Base-by-base conservation (phyloP, 129 eudicot species). In the Pittosporum tobira region DNA sequence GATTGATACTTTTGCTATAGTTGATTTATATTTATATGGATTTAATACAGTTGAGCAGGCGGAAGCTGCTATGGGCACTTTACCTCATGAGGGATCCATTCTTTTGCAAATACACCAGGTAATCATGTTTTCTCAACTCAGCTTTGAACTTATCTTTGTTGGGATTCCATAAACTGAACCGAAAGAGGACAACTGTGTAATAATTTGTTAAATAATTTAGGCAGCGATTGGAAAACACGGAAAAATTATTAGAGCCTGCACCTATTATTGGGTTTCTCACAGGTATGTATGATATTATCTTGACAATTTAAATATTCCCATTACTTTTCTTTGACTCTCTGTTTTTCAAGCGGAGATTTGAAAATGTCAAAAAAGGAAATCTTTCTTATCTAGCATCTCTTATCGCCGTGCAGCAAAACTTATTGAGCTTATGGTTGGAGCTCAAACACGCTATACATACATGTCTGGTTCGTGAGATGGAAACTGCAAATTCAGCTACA, bases 21-120 rank as follows among this genome's bases (percentile, higher is more conserved):
- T 14, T 59, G 18, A 6, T 26, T 50, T 0, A 5, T 11, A 36
- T 23, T n/a, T 21, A 15, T 4, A 50, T 65, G 37, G 26, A 16
- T 65, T 22, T 48, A 40, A 57, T 56, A 55, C 87, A 91, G 98
- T 69, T 91, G 60, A 83, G 69, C 77, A 78, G 98, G 58, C 80
- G 98, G 51, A 91, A 86, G 64, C 54, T 91, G 56, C 62, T 91
- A 67, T 81, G 87, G 89, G 87, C 85, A 7, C 87, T 91, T 70
- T 91, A 91, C 84, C 84, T 91, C 53, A 83, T 91, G 98, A 75
- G 95, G 75, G 98, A 91, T 72, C 98, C 98, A 9, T 91, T 88
- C 72, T 91, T 91, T 63, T 53, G 79, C 66, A 86, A 76, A 70
- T 79, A 91, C 70, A 86, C 96, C 36, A 71, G 96, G 98, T 91